Base-by-base conservation (phyloP, 805 yeast genomes). In the Huiozyma sinensis region DNA sequence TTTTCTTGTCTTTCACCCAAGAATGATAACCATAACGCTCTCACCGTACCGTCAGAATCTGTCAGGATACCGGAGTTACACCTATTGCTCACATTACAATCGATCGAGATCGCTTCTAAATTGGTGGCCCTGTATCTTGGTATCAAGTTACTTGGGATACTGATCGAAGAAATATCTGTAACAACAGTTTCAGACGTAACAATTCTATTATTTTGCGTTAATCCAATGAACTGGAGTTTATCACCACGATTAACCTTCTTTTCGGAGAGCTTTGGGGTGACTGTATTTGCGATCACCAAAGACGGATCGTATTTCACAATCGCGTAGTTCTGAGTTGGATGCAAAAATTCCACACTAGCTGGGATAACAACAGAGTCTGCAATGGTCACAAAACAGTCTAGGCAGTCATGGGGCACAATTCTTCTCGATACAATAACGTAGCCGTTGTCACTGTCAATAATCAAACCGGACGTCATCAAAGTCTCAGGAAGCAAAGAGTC, bases 41-140 rank as follows among this genome's bases (percentile, higher is more conserved):
- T 74, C 9, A 89, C 75, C 0, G 80, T 74, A 9, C 96, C 97
- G 55, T 82, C 83, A 36, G 71, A 63, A 58, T 84, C 88, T 5
- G 83, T 81, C 37, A 89, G 63, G 3, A 87, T 73, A 52, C 96
- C 97, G 3, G 92, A 75, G 28, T 75, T 76, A 63, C 95, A 85
- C 49, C 83, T 86, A 38, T 76, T 76, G 40, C 85, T 76, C 41
- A 81, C 63, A 44, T 76, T 77, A 35, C 85, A 80, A 55, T 89
- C 95, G 37, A 86, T 72, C 9, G 83, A 69, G 27, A 86, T 68
- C 29, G 87, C 79, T 55, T 86, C 95, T 39, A 87, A 64, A 56
- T 87, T 87, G 3, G 89, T 81, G 5, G 88, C 95, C 57, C 95
- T 75, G 63, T 84, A 88, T 47, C 92, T 75, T 28, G 96, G 96